Base-by-base conservation (phyloP, 1,284 basidiomycete species). In the Anthracocystis walkeri region DNA sequence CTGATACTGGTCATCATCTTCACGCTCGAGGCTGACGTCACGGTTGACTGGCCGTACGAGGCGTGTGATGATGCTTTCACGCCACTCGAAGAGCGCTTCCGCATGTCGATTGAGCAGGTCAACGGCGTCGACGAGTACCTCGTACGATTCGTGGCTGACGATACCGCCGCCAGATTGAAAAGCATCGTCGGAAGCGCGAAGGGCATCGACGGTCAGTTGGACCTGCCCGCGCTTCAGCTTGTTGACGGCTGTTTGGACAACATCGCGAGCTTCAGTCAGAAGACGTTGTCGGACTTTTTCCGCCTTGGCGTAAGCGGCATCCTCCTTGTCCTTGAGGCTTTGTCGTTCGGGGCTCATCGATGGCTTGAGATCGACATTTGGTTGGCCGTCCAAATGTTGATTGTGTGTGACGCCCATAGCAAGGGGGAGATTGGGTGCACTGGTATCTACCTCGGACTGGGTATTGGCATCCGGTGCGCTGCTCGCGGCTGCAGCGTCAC, bases 1-100 rank as follows among this genome's bases (percentile, higher is more conserved):
- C 21, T 79, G 75, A 44, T 83, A 84, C 44, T 82, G 77, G 53
- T 84, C 83, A 56, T 83, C 83, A 35, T 77, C 75, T 16, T 81
- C 81, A 8, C 78, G 71, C 49, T 79, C 79, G 21, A 72, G 66
- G 50, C 70, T 71, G 38, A 83, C 75, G 18, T 82, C 82, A 46
- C 83, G 77, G 57, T 82, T 84, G 45, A 84, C 78, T 2, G 79
- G 61, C 14, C 71, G 74, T 5, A 51, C 44, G 16, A 84, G 65
- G 11, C 78, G 77, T 6, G 56, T 52, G 21, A 69, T 48, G 50
- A 82, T 76, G 46, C 66, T 62, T 1, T 66, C 51, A 3, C 83
- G 71, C 83, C 83, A 84, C 2, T 58, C 40, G 33, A 78, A 54
- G 10, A 81, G 44, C 11, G 80, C 61, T 18, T 65, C 16, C n/a